Conservation (phyloP, 805 yeast species). For the Ogataea dorogensis region DNA sequence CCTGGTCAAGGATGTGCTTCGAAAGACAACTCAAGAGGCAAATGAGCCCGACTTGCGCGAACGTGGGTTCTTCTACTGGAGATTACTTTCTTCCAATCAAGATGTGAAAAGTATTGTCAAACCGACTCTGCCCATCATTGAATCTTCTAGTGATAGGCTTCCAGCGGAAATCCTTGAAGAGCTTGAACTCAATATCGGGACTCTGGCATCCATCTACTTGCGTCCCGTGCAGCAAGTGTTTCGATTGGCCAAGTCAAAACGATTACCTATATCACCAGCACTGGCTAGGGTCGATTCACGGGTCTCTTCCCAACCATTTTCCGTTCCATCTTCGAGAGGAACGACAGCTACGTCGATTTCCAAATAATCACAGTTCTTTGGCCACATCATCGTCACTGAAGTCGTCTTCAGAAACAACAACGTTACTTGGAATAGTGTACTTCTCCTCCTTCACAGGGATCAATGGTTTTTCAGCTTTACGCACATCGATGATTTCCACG, state of each 20-base stretch:
- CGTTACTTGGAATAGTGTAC: constrained; percentile 8
- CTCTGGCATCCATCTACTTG: constrained; percentile 78
- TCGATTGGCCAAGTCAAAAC: constrained; percentile 54
- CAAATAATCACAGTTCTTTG: constrained; percentile 6
- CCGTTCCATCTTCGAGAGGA: constrained; percentile 6
- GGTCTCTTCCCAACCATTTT: constrained; percentile 7
- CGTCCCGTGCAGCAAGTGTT: constrained; percentile 83
- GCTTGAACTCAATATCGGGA: constrained; percentile 75
- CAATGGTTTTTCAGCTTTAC: constrained; percentile 24
- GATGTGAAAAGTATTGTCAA: constrained; percentile 52
- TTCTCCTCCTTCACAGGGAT: constrained; percentile 26
- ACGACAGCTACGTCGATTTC: constrained; percentile 8
- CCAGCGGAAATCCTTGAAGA: constrained; percentile 76
- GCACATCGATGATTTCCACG: constrained; percentile 51
- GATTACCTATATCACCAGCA: constrained; percentile 51
- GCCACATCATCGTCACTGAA: constrained; percentile 26
- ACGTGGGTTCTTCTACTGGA: constrained; percentile 83
- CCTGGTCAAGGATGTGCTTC: constrained; percentile 57
- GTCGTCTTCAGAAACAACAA: constrained; percentile 19
- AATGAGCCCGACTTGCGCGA: constrained; percentile 86
- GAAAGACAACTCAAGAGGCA: constrained; percentile 67
- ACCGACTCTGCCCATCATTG: constrained; percentile 60
- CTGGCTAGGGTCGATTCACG: constrained; percentile 23
- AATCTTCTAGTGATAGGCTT: constrained; percentile 63
- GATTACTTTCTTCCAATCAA: constrained; percentile 58